Base-by-base conservation (phyloP, 495 filamentous ascomycete species). In the Pseudevernia furfuracea region DNA sequence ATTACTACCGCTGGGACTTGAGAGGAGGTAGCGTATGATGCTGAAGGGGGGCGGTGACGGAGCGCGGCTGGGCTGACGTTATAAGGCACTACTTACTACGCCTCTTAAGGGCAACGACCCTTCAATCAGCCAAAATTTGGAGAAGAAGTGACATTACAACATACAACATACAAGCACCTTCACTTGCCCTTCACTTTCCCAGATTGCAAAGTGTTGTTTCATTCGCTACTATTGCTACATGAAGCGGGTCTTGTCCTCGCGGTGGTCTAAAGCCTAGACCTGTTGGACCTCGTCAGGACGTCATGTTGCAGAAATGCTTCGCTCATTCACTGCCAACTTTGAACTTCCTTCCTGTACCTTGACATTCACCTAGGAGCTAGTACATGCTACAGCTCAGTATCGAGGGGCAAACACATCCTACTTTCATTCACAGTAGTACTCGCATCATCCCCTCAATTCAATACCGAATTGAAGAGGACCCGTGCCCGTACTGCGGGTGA, bases 381-480 rank as follows among this genome's bases (percentile, higher is more conserved):
- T 55, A 55, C 52, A 55, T 55, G 30, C 52, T 55, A 34, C 17
- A 21, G 28, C 52, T 55, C 52, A 34, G 9, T 55, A 23, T 55
- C 30, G 30, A 55, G 30, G n/a, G 52, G 15, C 17, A 34, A 55
- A 25, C 36, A 59, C 25, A 28, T 59, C 57, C 21, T 34, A 34
- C 17, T n/a, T 30, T n/a, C 30, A 17, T n/a, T 10, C 30, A 34
- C 52, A 34, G 34, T 12, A 0, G 10, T 21, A 17, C 30, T 34
- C 25, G 28, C 30, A 32, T 55, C 52, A 2, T 55, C 1, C 30
- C 19, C 52, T 55, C 52, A 55, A 34, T 12, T 55, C 52, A 55
- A 55, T 55, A 34, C 0, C n/a, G 19, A 41, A 14, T 25, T 28
- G 57, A 11, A 25, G 25, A 59, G 36, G 57, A 21, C 38, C 36